Evolutionary conservation across 768 basidiomycete genomes (phyloP).

Genomic region (Agrocybe pediades): DNA sequence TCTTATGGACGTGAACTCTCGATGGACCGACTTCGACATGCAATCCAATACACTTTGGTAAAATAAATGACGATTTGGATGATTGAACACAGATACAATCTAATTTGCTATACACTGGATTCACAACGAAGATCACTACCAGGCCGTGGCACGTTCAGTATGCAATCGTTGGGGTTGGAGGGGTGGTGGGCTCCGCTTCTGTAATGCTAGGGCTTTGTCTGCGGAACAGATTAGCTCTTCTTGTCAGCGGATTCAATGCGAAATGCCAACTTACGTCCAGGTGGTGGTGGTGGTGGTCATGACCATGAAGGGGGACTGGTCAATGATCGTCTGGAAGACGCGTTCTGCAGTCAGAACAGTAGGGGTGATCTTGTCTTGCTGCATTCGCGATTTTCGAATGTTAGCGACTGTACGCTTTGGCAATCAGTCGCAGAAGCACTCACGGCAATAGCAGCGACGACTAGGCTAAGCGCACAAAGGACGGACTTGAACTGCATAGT

Average conservation of each 20-base stretch:
- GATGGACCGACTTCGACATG: too few species aligned
- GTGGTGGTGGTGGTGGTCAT: background rate
- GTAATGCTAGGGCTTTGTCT: conserved; percentile 2
- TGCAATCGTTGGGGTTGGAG: background rate
- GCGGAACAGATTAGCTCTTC: background rate
- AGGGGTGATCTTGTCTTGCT: background rate
- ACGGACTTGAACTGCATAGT: background rate
- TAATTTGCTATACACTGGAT: too few species aligned
- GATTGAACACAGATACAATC: too few species aligned
- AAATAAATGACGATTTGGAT: too few species aligned
- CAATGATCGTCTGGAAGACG: background rate
- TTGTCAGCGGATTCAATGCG: background rate
- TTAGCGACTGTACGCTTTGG: background rate
- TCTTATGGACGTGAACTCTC: too few species aligned
- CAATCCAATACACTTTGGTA: too few species aligned
- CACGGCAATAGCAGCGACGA: background rate
- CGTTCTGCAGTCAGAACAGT: background rate
- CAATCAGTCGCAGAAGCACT: background rate
- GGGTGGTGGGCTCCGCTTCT: background rate
- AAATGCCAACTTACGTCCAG: background rate
- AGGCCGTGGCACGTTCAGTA: background rate
- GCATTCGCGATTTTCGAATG: too few species aligned
- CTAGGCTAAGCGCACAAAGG: background rate
- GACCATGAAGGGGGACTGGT: conserved; percentile 3
- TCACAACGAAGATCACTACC: background rate